phyloP scores from a whole-genome alignment of 208 protist species.

The Acanthamoeba castellanii region DNA sequence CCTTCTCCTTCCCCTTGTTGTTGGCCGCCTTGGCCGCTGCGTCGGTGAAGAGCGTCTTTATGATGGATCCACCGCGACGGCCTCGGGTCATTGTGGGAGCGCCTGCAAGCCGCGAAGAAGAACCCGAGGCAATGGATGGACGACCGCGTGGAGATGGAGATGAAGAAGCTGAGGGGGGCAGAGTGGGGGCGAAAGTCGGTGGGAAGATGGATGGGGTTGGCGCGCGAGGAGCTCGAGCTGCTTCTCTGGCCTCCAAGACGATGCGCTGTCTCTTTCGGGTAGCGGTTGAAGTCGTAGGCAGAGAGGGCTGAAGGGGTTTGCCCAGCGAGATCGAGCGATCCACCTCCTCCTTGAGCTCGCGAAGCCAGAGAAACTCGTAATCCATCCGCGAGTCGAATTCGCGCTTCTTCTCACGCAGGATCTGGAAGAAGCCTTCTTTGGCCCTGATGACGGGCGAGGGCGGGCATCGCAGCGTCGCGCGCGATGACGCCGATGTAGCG shows the following conservation, averaged over 20 bases:
- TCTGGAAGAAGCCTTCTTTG: slow-evolving; percentile 37
- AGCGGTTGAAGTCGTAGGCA: slow-evolving; percentile 2
- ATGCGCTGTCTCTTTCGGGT: slow-evolving; percentile 19
- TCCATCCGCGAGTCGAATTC: slow-evolving; percentile 19
- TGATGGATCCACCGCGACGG: slow-evolving; percentile 44
- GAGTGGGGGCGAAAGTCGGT: not conserved
- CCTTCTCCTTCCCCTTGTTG: not conserved
- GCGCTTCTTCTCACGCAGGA: slow-evolving; percentile 65
- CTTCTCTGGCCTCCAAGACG: not conserved
- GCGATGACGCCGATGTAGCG: not conserved
- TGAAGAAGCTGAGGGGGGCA: not conserved
- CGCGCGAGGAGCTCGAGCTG: not conserved
- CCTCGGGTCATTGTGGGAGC: not conserved
- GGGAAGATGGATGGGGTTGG: not conserved
- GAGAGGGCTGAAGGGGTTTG: not conserved
- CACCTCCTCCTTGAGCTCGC: slow-evolving; percentile 42
- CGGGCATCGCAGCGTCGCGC: not conserved
- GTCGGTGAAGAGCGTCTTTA: slow-evolving; percentile 62
- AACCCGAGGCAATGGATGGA: not conserved
- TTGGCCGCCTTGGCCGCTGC: not conserved
- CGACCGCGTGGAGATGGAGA: not conserved
- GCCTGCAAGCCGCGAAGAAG: not conserved
- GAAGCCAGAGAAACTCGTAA: slow-evolving; percentile 60
- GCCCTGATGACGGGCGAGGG: slow-evolving; percentile 1
- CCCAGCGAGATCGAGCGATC: not conserved